Conservation (phyloP, 345 rosid genomes). For the Brassica incana region DNA sequence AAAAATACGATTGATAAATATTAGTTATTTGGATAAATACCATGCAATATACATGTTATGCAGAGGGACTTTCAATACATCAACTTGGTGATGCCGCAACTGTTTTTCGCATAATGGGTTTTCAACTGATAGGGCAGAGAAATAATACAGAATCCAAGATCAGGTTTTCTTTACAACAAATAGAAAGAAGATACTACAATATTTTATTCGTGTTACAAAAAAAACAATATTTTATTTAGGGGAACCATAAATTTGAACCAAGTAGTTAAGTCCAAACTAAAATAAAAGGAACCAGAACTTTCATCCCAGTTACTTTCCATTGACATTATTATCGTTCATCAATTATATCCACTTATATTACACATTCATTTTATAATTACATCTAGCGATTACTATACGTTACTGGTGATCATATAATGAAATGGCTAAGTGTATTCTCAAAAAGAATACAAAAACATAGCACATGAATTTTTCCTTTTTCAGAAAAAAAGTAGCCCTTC, state of each 20-base stretch:
- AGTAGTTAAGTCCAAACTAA: not conserved
- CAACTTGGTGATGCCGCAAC: not conserved
- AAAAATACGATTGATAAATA: not conserved
- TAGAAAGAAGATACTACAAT: not conserved
- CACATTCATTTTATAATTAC: not conserved
- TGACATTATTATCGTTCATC: not conserved
- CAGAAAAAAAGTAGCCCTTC: not conserved
- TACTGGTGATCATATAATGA: constrained; percentile 6
- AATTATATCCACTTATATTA: not conserved
- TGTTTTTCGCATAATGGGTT: not conserved
- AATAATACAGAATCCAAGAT: not conserved
- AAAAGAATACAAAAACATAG: not conserved
- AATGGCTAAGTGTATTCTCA: not conserved
- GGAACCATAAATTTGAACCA: not conserved
- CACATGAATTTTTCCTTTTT: not conserved
- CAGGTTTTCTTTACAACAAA: not conserved
- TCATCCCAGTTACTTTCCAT: not conserved
- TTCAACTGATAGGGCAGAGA: not conserved
- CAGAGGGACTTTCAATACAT: not conserved
- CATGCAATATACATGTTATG: not conserved
- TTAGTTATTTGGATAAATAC: not conserved
- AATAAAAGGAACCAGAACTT: not conserved
- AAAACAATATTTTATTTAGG: not conserved
- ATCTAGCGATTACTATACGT: not conserved
- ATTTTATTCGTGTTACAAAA: not conserved